These are phyloP conservation scores for Pythium oligandrum DNA, from an alignment of 352 stramenopile species.

Conservation along the genomic window DNA sequence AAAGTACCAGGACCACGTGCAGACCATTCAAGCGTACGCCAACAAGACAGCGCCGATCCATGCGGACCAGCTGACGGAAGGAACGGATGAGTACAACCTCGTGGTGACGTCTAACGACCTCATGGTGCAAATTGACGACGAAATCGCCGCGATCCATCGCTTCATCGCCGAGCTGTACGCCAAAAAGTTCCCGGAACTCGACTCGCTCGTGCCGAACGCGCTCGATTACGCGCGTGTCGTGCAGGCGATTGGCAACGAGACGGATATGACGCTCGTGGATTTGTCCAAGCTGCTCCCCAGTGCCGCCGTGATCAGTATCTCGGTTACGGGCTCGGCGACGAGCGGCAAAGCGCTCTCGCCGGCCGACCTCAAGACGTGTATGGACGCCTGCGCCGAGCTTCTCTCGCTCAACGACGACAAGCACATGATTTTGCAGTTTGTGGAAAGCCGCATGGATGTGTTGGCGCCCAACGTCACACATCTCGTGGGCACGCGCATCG, in stretches of 20 bases:
- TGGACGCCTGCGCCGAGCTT: conserved; percentile 82
- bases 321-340: conserved; percentile 90
- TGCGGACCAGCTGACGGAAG: conserved; percentile 46
- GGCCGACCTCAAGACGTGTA: conserved; percentile 67
- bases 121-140: conserved; percentile 92
- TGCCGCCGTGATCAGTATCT: conserved; percentile 94
- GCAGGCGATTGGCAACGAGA: conserved; percentile 90
- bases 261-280: conserved; percentile 89
- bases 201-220: conserved; percentile 89
- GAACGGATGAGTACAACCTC: conserved; percentile 71
- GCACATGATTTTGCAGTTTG: conserved; percentile 85
- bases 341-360: conserved; percentile 75
- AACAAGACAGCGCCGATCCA: conserved; percentile 25
- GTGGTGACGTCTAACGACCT: conserved; percentile 91
- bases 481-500: conserved; percentile 93
- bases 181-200: conserved; percentile 93
- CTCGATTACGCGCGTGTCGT: conserved; percentile 94
- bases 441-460: conserved; percentile 90
- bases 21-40: conserved; percentile 58
- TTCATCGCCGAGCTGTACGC: conserved; percentile 91
- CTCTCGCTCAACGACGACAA: conserved; percentile 86
- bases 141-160: conserved; percentile 88
- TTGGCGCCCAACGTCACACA: conserved; percentile 92
- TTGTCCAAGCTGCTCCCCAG: conserved; percentile 89
- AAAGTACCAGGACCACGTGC: conserved; percentile 68